Percentiles rank a stretch among this genome's conserved stretches.
These are phyloP conservation scores for Neurospora cerealis DNA, from an alignment of 495 filamentous ascomycete genomes.

Conservation along the genomic window DNA sequence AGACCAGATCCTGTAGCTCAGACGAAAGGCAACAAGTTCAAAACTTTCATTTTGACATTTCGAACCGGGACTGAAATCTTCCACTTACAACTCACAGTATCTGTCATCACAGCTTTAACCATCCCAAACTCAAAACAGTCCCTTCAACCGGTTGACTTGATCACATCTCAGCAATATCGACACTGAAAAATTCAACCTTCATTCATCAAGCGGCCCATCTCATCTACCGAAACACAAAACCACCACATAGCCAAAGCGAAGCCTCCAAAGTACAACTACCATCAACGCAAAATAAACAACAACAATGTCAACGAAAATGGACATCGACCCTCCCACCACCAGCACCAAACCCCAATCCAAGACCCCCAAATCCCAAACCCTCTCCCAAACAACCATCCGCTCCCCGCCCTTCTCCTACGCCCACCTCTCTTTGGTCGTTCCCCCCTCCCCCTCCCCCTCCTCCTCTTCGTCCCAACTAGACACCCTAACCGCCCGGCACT, in stretches of 20 bases:
- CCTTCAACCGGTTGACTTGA: neutral
- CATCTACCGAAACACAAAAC: neutral
- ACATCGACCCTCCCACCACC: constrained; percentile 6
- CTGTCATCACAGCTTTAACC: neutral
- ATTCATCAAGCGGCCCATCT: neutral
- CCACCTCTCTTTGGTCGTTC: constrained; percentile 26
- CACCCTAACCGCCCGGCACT: constrained; percentile 59
- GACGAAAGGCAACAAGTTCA: neutral
- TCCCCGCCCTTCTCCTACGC: constrained; percentile 30
- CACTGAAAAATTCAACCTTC: neutral
- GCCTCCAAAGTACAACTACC: neutral
- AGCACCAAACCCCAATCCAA: neutral
- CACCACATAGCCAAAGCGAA: neutral
- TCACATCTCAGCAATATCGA: neutral
- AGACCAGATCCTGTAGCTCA: neutral
- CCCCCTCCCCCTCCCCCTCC: neutral
- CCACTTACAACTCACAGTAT: neutral
- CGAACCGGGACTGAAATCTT: neutral
- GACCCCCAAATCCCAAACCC: constrained; percentile 1
- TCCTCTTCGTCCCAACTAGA: constrained; percentile 41
- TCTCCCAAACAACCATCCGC: constrained; percentile 26
- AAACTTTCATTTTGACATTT: neutral
- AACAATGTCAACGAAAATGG: constrained; percentile 4
- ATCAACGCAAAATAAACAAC: neutral
- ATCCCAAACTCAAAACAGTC: neutral